Base-by-base conservation (phyloP, 2,329 filamentous ascomycete species). In the Diaporthe sp. region DNA sequence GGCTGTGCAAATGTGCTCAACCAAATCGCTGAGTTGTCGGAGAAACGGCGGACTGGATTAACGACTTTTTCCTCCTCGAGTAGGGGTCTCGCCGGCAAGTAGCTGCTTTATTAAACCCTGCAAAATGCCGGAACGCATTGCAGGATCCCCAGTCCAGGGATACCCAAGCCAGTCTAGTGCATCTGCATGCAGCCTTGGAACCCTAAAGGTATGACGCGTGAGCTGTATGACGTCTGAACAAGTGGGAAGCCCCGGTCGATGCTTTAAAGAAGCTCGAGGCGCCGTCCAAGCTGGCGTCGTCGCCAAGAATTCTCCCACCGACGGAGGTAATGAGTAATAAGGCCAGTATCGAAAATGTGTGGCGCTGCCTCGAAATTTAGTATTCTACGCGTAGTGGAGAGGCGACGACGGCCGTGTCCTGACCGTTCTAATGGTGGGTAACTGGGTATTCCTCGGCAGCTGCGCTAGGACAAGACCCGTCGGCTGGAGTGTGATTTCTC, bases 171-270 rank as follows among this genome's bases (percentile, higher is more conserved):
- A 53, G 49, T n/a, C 51, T 65, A 73, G 71, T 37, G 46, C 13
- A 42, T 44, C 71, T 73, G 71, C 71, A 73, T 62, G 58, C 58
- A 73, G 71, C 34, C 58, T 65, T 69, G 65, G 65, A 69, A 69
- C 65, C n/a, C n/a, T 69, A 69, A 69, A 53, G 49, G 65, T 69
- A 69, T 69, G 65, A 69, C 65, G 65, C 65, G 65, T 17, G 65
- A 69, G 46, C 34, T 22, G n/a, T 25, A 69, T 69, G 65, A 69
- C 65, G 65, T 69, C 49, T 69, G 15, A 55, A 9, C 49, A 69
- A 69, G 34, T 69, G 49, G 34, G 9, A 55, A 28, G 65, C 65
- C 46, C 34, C 65, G 65, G 49, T 15, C 49, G 49, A 69, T 69
- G 49, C 65, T 69, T 69, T 69, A 17, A 39, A 55, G 65, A 69